Evolutionary conservation across 495 filamentous ascomycete species (phyloP), one percentile per base, ranked within the genome.

Genomic region (Podospora australis): DNA sequence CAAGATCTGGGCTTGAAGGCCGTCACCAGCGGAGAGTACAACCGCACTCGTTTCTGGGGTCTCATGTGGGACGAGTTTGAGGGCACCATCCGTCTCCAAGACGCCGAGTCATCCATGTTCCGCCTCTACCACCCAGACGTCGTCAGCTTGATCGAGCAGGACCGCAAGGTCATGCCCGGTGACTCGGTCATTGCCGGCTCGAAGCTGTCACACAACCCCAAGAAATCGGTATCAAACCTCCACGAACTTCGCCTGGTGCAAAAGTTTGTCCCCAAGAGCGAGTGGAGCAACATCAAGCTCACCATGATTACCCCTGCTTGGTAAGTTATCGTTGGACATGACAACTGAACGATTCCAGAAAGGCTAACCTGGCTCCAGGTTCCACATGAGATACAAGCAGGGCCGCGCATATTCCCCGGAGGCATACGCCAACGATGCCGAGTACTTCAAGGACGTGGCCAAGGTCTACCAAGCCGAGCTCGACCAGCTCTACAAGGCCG

Each of bases 121-220:
- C 77, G 84, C 10, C 67, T 75, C 19, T 89, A 89, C 58, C 82
- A 88, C 48, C 88, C 88, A 8, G 86, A 90, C 57, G 81, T 92
- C 46, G 81, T 84, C 21, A 85, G 81, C 24, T 83, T 91, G 66
- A 71, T 72, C 53, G 70, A 76, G 59, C 55, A 54, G 41, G 66
- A 59, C 23, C 77, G 80, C 50, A 75, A 85, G 47, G 69, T 83
- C 62, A 86, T 86, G 72, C 84, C 85, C 5, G 82, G 80, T 23
- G 84, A 88, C 64, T 81, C 75, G 6, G 83, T 87, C 32, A 68
- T 90, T 47, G 88, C 86, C 54, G 83, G 77, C 1, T 74, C 78
- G 54, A 87, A 87, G 70, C 82, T 88, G 59, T 76, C 73, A 63
- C 83, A 87, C 63, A 73, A 76, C 21, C 72, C 78, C 24, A 77